These are phyloP conservation scores for Aspergillus luchuensis DNA, from an alignment of 2,329 filamentous ascomycete genomes.

Conservation along the genomic window DNA sequence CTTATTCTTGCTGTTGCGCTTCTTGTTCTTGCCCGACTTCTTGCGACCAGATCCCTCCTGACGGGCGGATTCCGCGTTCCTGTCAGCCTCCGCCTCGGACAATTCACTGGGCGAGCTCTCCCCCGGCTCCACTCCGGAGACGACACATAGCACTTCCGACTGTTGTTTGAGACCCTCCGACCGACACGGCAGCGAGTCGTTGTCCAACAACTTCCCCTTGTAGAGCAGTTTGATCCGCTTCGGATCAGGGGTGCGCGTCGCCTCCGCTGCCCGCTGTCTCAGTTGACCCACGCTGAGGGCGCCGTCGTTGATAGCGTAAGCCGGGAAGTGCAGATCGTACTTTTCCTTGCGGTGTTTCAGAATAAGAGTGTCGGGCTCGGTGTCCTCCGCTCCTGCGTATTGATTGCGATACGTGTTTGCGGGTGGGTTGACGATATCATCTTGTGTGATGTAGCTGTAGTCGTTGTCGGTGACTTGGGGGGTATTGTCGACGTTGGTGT, in stretches of 20 bases:
- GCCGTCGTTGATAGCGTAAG: conserved; percentile 52
- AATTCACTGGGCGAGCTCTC: conserved; percentile 35
- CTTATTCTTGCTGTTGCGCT: conserved; percentile 25
- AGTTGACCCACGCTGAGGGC: conserved; percentile 45
- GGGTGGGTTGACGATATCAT: conserved; percentile 35
- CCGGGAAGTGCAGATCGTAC: conserved; percentile 48
- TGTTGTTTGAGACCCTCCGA: conserved; percentile 51
- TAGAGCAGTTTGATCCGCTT: conserved; percentile 49
- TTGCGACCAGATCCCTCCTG: conserved; percentile 15
- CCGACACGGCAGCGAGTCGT: conserved; percentile 43
- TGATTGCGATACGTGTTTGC: conserved; percentile 18
- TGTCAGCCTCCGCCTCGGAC: conserved; percentile 32
- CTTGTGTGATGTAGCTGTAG: conserved; percentile 43
- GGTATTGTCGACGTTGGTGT: conserved; percentile 27
- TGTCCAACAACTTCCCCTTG: conserved; percentile 49
- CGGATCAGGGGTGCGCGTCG: conserved; percentile 38
- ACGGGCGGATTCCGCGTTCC: conserved; percentile 20
- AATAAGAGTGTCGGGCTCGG: conserved; percentile 47
- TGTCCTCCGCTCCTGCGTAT: conserved; percentile 29
- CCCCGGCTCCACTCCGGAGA: conserved; percentile 41
- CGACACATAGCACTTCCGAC: conserved; percentile 50
- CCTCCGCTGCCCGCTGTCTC: conserved; percentile 42
- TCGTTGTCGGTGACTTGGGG: conserved; percentile 43
- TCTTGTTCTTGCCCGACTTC: conserved; percentile 26
- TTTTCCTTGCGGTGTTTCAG: conserved; percentile 46